Conservation (phyloP, 441 rosid species). For the Sinapis alba region DNA sequence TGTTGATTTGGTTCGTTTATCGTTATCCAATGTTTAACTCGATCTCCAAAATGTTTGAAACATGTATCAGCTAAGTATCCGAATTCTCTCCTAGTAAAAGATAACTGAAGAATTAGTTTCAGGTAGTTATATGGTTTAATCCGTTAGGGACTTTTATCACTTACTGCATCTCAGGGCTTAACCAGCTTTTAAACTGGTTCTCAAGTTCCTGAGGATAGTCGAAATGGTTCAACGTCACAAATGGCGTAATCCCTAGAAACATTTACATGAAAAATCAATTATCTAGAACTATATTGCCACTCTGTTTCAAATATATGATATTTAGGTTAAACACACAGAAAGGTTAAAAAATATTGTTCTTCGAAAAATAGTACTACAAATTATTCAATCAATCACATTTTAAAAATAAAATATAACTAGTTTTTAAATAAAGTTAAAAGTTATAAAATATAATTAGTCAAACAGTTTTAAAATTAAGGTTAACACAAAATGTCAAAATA, state of each 20-base stretch:
- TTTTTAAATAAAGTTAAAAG: background rate
- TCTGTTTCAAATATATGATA: background rate
- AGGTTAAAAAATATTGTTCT: too few relatives aligned
- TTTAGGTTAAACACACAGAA: too few relatives aligned
- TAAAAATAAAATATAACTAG: too few relatives aligned
- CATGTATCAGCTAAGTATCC: conserved; percentile 60
- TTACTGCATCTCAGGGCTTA: conserved; percentile 37
- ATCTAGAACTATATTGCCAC: background rate
- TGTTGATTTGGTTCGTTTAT: conserved; percentile 75
- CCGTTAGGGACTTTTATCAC: background rate
- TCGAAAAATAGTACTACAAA: background rate
- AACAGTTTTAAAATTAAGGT: too few relatives aligned
- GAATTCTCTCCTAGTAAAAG: conserved; percentile 59
- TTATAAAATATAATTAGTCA: too few relatives aligned
- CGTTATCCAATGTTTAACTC: conserved; percentile 66
- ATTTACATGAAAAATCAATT: background rate
- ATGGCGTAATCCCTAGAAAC: conserved; percentile 50
- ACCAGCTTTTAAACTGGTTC: conserved; percentile 52
- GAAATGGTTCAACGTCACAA: conserved; percentile 53
- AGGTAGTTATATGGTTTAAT: background rate
- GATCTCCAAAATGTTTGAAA: conserved; percentile 70
- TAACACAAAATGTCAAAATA: too few relatives aligned
- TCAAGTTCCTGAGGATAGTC: conserved; percentile 65
- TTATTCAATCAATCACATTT: background rate
- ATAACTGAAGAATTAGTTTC: background rate